phyloP scores from a whole-genome alignment of 2,329 filamentous ascomycete species.

The Plenodomus tracheiphilus region DNA sequence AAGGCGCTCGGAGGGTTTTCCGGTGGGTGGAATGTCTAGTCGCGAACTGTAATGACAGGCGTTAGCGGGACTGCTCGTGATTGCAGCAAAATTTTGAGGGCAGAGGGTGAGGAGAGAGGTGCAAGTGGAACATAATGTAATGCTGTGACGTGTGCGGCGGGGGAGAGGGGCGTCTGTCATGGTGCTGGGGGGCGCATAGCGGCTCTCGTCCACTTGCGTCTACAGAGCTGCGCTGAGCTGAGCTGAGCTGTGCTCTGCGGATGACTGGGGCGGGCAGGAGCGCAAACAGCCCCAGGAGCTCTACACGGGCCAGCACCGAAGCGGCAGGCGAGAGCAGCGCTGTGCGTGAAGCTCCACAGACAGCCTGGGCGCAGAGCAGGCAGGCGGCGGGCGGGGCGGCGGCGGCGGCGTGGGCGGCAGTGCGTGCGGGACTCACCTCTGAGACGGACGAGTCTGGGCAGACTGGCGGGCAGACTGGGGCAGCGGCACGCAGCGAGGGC shows the following conservation, averaged over 20 bases:
- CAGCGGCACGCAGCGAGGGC: constrained; percentile 9
- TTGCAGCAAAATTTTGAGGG: not conserved
- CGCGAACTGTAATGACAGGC: constrained; percentile 13
- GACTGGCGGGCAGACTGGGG: constrained; percentile 11
- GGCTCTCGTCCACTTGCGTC: not conserved
- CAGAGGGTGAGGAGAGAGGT: not conserved
- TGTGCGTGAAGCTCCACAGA: constrained; percentile 7
- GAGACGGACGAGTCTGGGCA: constrained; percentile 13
- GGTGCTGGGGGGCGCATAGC: constrained; percentile 3
- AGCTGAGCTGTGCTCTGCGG: not conserved
- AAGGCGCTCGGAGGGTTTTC: constrained; percentile 12
- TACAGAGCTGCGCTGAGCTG: not conserved
- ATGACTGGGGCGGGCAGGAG: constrained; percentile 1
- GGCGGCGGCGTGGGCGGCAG: constrained; percentile 9
- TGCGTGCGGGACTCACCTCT: constrained; percentile 33
- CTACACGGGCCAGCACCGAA: constrained; percentile 1
- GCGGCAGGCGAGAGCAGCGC: constrained; percentile 7
- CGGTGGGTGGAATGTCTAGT: constrained; percentile 5
- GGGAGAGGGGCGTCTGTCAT: not conserved
- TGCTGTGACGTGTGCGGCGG: constrained; percentile 3
- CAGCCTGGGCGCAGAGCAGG: constrained; percentile 3
- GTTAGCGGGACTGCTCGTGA: constrained; percentile 15
- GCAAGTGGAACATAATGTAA: constrained; percentile 2
- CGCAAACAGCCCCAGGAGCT: constrained; percentile 4
- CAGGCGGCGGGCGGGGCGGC: constrained; percentile 12